Evolutionary conservation across 2,329 filamentous ascomycete genomes (phyloP), one percentile per base, ranked within the genome.

Genomic region (Diaporthe sp.): DNA sequence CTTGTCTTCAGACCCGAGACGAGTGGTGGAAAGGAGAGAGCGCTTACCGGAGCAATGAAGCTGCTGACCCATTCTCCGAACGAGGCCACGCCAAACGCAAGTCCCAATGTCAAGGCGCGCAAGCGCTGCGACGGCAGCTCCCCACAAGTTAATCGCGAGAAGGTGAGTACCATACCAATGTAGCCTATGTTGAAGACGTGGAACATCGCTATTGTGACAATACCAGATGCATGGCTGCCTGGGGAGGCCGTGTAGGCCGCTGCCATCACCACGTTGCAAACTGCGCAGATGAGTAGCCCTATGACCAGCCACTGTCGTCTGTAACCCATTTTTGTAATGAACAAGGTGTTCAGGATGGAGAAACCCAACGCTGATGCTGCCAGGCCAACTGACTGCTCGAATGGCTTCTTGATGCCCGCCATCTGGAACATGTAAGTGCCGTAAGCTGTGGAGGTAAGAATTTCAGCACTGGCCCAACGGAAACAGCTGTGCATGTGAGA

Each of bases 381-480:
- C 2, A 68, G 34, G 13, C 65, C 65, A 13, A 68, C 31, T 9
- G 47, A 25, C 8, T 68, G 65, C 47, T 39, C 65, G 22, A 68
- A 68, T 0, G 65, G 65, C 0, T 68, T 53, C 34, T 53, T 25
- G 8, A 68, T 68, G 7, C 44, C 44, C 4, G 65, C 65, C 65
- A 68, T 68, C 7, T 68, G 65, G 34, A 68, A 68, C 65, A 68
- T 68, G 65, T 68, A 68, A 8, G 65, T 68, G 47, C 65, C 65
- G 47, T 68, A 68, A 39, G 47, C 65, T 68, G 47, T 10, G 34
- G 13, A 10, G 22, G 15, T 2, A 1, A 39, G 22, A 39, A 20
- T 6, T 7, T 68, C 47, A 68, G 63, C 22, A 3, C 12, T 53
- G 31, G 5, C 2, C 13, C 5, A 28, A 17, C 8, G 25, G n/a